Evolutionary conservation across 306 rosid species (phyloP).

Genomic region (Gillenia trifoliata): DNA sequence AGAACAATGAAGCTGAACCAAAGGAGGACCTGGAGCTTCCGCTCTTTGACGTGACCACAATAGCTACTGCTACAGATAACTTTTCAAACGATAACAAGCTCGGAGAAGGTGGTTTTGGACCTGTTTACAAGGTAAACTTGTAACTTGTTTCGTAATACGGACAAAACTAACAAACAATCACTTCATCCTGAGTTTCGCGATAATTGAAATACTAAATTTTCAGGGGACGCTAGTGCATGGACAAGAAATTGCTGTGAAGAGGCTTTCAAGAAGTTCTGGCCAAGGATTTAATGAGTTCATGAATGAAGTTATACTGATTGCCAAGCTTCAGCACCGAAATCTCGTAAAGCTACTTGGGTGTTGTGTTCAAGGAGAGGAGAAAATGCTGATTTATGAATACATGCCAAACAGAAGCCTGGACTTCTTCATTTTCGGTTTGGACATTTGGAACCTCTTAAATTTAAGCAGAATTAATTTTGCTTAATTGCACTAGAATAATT

Average conservation of each 20-base stretch:
- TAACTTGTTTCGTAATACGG: background rate
- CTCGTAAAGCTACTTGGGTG: slow-evolving; percentile 62
- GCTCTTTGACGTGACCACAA: slow-evolving; percentile 25
- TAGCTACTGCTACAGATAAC: slow-evolving; percentile 38
- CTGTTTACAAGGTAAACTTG: slow-evolving; percentile 39
- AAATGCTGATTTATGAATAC: slow-evolving; percentile 52
- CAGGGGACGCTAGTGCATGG: slow-evolving; percentile 52
- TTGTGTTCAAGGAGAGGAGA: slow-evolving; percentile 48
- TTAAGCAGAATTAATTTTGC: background rate
- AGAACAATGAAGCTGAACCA: background rate
- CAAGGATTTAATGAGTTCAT: slow-evolving; percentile 59
- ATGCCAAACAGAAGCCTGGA: slow-evolving; percentile 64
- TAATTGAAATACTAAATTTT: background rate
- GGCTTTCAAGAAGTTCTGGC: slow-evolving; percentile 44
- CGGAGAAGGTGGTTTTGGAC: slow-evolving; percentile 66
- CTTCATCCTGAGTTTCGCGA: background rate
- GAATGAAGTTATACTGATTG: slow-evolving; percentile 53
- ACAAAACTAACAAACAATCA: background rate
- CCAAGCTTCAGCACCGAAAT: slow-evolving; percentile 68
- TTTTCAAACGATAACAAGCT: slow-evolving; percentile 40
- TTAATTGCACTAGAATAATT: background rate
- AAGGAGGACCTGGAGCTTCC: slow-evolving; percentile 45
- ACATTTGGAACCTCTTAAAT: background rate
- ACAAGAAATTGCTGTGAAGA: slow-evolving; percentile 57
- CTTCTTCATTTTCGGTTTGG: slow-evolving; percentile 54